Percentiles rank a stretch among this genome's conserved stretches.
Evolutionary conservation across 805 yeast species (phyloP).

Genomic region (Lachancea fermentati): DNA sequence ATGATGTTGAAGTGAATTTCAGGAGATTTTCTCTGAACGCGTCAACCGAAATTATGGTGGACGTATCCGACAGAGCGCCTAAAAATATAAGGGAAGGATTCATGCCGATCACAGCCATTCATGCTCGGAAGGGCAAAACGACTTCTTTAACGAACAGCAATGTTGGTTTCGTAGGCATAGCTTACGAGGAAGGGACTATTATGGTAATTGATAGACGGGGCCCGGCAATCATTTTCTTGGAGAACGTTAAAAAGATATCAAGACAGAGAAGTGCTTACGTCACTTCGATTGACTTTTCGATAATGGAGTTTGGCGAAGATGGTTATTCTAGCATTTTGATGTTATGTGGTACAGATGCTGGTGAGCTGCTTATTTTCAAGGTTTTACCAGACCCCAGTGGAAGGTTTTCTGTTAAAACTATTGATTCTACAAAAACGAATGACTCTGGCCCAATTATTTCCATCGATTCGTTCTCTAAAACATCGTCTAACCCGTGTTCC

Average conservation of each 20-base stretch:
- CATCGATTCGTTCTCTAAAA: conserved; percentile 53
- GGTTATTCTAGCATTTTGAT: conserved; percentile 66
- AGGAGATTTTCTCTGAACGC: conserved; percentile 24
- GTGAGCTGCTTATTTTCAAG: conserved; percentile 62
- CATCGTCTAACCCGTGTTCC: conserved; percentile 55
- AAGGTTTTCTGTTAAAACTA: conserved; percentile 49
- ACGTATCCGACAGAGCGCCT: conserved; percentile 52
- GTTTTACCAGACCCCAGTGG: conserved; percentile 61
- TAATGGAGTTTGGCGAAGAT: conserved; percentile 62
- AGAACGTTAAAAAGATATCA: conserved; percentile 27
- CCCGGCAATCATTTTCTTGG: conserved; percentile 59
- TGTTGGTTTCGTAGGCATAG: conserved; percentile 80
- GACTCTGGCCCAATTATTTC: conserved; percentile 44
- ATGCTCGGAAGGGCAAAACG: conserved; percentile 44
- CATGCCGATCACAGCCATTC: conserved; percentile 47
- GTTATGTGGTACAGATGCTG: conserved; percentile 70
- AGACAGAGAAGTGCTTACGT: conserved; percentile 32
- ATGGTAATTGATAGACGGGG: conserved; percentile 74
- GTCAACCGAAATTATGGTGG: conserved; percentile 31
- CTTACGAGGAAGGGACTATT: conserved; percentile 69
- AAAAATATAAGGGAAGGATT: conserved; percentile 51
- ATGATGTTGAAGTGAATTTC: conserved; percentile 18
- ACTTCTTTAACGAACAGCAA: conserved; percentile 63
- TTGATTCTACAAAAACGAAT: conserved; percentile 44
- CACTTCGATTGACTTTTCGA: conserved; percentile 67